Base-by-base conservation (phyloP, 1,284 basidiomycete genomes). In the Filobasidium uniguttulatum region DNA sequence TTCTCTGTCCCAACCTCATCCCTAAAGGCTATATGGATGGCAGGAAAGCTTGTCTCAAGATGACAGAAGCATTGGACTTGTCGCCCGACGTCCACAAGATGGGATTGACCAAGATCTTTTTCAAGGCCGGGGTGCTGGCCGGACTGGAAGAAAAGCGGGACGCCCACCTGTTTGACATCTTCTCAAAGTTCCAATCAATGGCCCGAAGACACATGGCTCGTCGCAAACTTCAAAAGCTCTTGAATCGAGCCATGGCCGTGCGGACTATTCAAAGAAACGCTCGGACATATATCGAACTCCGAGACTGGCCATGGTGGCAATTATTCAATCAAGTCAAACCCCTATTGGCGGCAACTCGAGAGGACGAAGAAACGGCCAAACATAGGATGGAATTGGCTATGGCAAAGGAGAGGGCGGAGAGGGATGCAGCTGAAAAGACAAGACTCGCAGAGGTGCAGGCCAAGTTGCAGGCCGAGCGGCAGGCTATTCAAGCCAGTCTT, bases 281-380 rank as follows among this genome's bases (percentile, higher is more conserved):
- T 1, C 75, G 87, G 10, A 77, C 96, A 12, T 98, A 98, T 62
- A 81, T 82, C 22, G 80, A 87, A 50, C 74, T 96, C 12, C 75
- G 82, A 44, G 86, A 93, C 52, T 98, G 93, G 94, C 90, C 94
- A 1, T 98, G 94, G 94, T 99, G 94, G 94, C 85, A 90, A 57
- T 75, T 98, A 15, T 99, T 94, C 67, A 90, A 86, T 15, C 94
- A 90, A 76, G 80, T 99, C 22, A 82, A 90, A 40, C 94, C 94
- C 0, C 68, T 98, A 12, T 77, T 99, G 10, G 85, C 86, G 15
- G 93, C 91, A 1, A 96, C 93, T 1, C 75, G 89, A 20, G 84
- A 81, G 56, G 93, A 98, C 61, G 89, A 94, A 35, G 93, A 96
- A 66, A 75, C 97, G 9, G 78, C 83, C 26, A 77, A 78, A 64